These are phyloP conservation scores for Verticillium zaregamsianum DNA, from an alignment of 2,329 filamentous ascomycete species.

Conservation along the genomic window DNA sequence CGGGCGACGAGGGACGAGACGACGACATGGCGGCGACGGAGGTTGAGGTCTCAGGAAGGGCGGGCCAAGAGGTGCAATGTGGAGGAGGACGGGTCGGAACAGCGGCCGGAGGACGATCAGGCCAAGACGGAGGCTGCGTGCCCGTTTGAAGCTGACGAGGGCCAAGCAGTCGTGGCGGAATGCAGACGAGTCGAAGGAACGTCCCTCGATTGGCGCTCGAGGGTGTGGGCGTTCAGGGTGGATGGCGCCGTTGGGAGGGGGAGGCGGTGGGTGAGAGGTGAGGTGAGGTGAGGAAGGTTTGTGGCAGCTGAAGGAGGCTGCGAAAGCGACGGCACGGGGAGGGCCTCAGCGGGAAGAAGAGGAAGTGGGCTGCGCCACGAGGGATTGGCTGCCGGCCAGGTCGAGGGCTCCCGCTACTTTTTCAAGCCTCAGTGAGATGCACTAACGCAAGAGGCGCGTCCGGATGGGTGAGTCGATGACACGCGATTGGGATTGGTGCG, in stretches of 20 bases:
- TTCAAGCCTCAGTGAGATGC: not conserved
- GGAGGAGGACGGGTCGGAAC: not conserved
- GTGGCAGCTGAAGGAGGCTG: not conserved
- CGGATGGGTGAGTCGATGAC: not conserved
- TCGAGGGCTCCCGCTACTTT: not conserved
- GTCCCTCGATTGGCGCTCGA: not conserved
- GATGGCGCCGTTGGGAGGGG: not conserved
- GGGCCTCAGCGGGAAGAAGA: not conserved
- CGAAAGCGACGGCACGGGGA: not conserved
- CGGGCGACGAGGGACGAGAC: not conserved
- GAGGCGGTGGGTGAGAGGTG: not conserved
- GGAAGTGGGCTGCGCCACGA: not conserved
- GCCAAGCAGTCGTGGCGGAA: not conserved
- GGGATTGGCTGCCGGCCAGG: not conserved
- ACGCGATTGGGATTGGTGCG: not conserved
- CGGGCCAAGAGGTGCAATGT: not conserved
- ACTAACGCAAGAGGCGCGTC: not conserved
- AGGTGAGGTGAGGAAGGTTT: not conserved
- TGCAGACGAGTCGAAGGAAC: not conserved
- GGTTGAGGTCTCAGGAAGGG: not conserved
- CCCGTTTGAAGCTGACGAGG: not conserved
- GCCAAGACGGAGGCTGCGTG: not conserved
- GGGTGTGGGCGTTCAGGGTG: not conserved
- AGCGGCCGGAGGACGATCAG: not conserved
- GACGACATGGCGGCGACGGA: conserved; percentile 6